Conservation (phyloP, 2,329 filamentous ascomycete species). For the Cladophialophora psammophila region DNA sequence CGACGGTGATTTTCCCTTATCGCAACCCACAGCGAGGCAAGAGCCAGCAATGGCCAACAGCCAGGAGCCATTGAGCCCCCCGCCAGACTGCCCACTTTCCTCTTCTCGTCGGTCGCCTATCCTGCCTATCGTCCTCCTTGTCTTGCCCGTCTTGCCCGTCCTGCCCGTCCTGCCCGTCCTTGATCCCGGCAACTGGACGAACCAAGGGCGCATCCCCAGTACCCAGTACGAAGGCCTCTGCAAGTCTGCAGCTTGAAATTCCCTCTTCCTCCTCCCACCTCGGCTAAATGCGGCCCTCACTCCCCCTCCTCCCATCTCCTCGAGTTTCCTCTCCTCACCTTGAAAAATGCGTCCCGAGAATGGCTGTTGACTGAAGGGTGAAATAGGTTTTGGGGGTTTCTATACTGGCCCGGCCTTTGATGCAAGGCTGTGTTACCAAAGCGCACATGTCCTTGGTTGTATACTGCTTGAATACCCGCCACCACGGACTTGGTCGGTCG, state of each 20-base stretch:
- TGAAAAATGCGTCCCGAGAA: neutral
- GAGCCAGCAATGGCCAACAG: neutral
- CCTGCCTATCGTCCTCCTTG: neutral
- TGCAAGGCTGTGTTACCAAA: slow-evolving; percentile 33
- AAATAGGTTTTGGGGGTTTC: slow-evolving; percentile 2
- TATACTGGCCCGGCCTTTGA: slow-evolving; percentile 10
- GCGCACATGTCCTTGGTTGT: slow-evolving; percentile 37
- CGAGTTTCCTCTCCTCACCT: neutral
- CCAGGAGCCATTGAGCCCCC: neutral
- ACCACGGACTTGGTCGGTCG: slow-evolving; percentile 36
- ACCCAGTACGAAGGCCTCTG: too few species aligned
- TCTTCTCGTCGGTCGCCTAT: neutral
- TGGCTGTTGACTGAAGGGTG: slow-evolving; percentile 12
- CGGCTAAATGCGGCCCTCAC: slow-evolving; percentile 15
- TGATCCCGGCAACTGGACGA: neutral
- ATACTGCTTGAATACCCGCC: slow-evolving; percentile 19
- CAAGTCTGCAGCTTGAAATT: neutral
- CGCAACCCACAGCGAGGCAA: slow-evolving; percentile 9
- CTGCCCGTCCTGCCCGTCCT: neutral
- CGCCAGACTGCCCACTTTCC: slow-evolving; percentile 1
- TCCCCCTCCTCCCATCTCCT: slow-evolving; percentile 5
- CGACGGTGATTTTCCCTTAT: slow-evolving; percentile 9
- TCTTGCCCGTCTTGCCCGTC: neutral
- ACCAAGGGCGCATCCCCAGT: too few species aligned
- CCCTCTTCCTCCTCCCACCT: slow-evolving; percentile 5